Evolutionary conservation across 2,329 filamentous ascomycete genomes (phyloP), one percentile per base, ranked within the genome.

Genomic region (Alternaria gansuensis): DNA sequence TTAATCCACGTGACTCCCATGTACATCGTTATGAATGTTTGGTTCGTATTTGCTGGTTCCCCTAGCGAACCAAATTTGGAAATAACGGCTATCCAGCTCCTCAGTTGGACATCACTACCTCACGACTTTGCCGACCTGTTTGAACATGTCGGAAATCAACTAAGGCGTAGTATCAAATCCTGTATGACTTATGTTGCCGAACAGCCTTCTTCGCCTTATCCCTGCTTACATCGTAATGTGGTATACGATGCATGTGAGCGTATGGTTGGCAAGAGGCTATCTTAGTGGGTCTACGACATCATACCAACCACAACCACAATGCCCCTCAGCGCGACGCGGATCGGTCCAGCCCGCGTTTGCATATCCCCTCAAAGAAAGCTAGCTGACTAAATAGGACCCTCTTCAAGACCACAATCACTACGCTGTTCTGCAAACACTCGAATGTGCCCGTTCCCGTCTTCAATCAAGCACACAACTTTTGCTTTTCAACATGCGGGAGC

Each of bases 401-500:
- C 11, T 11, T 28, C 37, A 31, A 23, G 29, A 43, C 13, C 37
- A 24, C 21, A 33, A 29, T 6, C 24, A 28, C 13, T n/a, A 13
- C 45, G 29, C 51, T n/a, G 6, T 34, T 23, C 9, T 45, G 21
- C 24, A 41, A 29, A 14, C 37, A 26, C 45, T 28, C n/a, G 23
- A 29, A 8, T 14, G 36, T 26, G 43, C 24, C 24, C 23, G 23
- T 21, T 24, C 21, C 21, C 4, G 28, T 14, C 17, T 34, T 39
- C 39, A 44, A 14, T 17, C 17, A 33, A 9, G 48, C 3, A 14
- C 48, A 10, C n/a, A 31, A 31, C 44, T n/a, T 44, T 13, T 29
- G 34, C n/a, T 24, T 33, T 5, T 29, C 28, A 51, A 29, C 26
- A 72, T 72, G 66, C 56, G 58, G 8, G 56, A 50, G 13, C 52